phyloP scores from a whole-genome alignment of 306 rosid genomes.

The Dalbergia cochinchinensis region DNA sequence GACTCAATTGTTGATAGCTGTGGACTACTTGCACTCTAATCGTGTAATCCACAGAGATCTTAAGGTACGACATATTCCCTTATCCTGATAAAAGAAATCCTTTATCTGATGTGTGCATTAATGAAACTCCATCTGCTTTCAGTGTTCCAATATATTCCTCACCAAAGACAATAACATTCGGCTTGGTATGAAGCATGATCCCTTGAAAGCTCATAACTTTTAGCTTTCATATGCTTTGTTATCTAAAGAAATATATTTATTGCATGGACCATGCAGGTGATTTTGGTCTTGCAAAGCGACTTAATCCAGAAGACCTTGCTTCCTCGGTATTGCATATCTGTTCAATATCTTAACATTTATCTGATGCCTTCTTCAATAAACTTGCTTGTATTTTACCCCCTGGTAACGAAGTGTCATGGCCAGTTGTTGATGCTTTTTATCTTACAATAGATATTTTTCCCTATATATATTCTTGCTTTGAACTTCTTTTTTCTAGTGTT shows the following conservation, averaged over 20 bases:
- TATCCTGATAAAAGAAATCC: slow-evolving; percentile 30
- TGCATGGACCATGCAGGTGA: slow-evolving; percentile 69
- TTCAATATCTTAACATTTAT: slow-evolving; percentile 24
- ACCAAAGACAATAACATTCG: slow-evolving; percentile 78
- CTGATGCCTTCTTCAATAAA: slow-evolving; percentile 28
- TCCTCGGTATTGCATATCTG: slow-evolving; percentile 69
- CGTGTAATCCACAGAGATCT: slow-evolving; percentile 95
- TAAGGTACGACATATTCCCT: slow-evolving; percentile 60
- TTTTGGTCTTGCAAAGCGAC: slow-evolving; percentile 92
- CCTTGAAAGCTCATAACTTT: slow-evolving; percentile 34
- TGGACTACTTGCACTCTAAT: slow-evolving; percentile 88
- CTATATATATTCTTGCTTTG: not conserved
- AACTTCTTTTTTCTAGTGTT: slow-evolving; percentile 28
- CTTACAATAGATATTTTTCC: slow-evolving; percentile 14
- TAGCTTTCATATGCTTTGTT: slow-evolving; percentile 42
- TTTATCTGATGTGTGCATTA: slow-evolving; percentile 32
- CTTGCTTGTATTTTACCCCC: slow-evolving; percentile 19
- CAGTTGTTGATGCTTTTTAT: slow-evolving; percentile 7
- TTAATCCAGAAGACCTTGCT: slow-evolving; percentile 78
- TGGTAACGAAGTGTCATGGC: slow-evolving; percentile 21
- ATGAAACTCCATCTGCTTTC: slow-evolving; percentile 52
- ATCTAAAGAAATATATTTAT: slow-evolving; percentile 44
- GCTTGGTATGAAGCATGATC: slow-evolving; percentile 69
- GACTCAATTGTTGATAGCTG: slow-evolving; percentile 81
- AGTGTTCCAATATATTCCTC: slow-evolving; percentile 93